These are phyloP conservation scores for Candida fluviatilis DNA, from an alignment of 805 yeast genomes.

Conservation along the genomic window DNA sequence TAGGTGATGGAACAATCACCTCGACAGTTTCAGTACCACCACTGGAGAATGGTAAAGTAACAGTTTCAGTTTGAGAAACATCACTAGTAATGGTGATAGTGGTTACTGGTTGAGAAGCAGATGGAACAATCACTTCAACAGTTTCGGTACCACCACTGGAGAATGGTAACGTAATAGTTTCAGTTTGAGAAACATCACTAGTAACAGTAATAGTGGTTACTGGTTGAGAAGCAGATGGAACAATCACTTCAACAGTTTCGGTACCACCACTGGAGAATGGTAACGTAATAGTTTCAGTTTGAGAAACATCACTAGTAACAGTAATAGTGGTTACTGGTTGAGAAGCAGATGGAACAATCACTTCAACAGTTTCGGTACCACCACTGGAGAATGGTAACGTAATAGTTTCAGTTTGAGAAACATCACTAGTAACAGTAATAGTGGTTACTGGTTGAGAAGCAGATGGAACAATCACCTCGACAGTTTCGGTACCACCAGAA, in stretches of 20 bases:
- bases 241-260: slow-evolving; percentile 8
- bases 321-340: slow-evolving; percentile 9
- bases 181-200: background rate
- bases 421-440: background rate
- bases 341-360: slow-evolving; percentile 9
- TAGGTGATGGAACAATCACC: slow-evolving; percentile 10
- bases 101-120: slow-evolving; percentile 7
- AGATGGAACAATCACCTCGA: slow-evolving; percentile 9
- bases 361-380: slow-evolving; percentile 11
- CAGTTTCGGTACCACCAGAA: slow-evolving; percentile 8
- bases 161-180: slow-evolving; percentile 6
- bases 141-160: slow-evolving; percentile 10
- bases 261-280: slow-evolving; percentile 8
- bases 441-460: slow-evolving; percentile 6
- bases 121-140: slow-evolving; percentile 9
- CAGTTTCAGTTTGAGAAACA: slow-evolving; percentile 1
- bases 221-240: slow-evolving; percentile 8
- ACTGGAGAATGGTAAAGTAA: slow-evolving; percentile 10
- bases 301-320: slow-evolving; percentile 4
- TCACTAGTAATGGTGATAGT: slow-evolving; percentile 1
- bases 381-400: slow-evolving; percentile 10
- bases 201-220: background rate
- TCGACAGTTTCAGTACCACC: slow-evolving; percentile 11
- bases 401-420: slow-evolving; percentile 3
- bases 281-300: slow-evolving; percentile 7